Conservation (phyloP, 345 rosid genomes). For the Eucalyptus pauciflora region DNA sequence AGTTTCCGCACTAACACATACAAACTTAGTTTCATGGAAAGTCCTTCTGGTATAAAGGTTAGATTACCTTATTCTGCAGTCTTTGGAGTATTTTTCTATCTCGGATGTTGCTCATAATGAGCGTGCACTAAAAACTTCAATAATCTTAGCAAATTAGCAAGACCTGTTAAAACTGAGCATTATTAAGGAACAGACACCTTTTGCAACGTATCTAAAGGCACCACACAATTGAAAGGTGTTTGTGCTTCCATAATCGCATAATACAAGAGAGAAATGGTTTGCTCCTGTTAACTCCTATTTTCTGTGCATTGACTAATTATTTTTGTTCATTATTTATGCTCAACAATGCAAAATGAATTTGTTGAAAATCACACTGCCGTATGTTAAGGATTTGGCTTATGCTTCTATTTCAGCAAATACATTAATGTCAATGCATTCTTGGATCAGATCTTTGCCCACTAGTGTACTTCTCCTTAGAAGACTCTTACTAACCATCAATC, state of each 20-base stretch:
- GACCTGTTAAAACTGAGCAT: not conserved
- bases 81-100: not conserved
- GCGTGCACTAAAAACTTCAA: not conserved
- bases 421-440: not conserved
- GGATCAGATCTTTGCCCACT: not conserved
- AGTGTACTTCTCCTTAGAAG: not conserved
- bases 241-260: not conserved
- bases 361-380: not conserved
- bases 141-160: not conserved
- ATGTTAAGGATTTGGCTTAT: not conserved
- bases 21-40: conserved; percentile 95
- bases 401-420: not conserved
- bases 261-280: not conserved
- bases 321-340: not conserved
- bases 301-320: not conserved
- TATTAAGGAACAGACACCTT: not conserved
- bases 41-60: conserved; percentile 94
- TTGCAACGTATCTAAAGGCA: not conserved
- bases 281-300: not conserved
- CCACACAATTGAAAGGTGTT: not conserved
- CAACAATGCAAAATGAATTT: not conserved
- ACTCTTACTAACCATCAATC: not conserved
- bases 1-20: conserved; percentile 90
- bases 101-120: not conserved
- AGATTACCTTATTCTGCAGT: not conserved